Evolutionary conservation across 345 rosid genomes (phyloP), one percentile per base, ranked within the genome.

Genomic region (Eucalyptus pauciflora): DNA sequence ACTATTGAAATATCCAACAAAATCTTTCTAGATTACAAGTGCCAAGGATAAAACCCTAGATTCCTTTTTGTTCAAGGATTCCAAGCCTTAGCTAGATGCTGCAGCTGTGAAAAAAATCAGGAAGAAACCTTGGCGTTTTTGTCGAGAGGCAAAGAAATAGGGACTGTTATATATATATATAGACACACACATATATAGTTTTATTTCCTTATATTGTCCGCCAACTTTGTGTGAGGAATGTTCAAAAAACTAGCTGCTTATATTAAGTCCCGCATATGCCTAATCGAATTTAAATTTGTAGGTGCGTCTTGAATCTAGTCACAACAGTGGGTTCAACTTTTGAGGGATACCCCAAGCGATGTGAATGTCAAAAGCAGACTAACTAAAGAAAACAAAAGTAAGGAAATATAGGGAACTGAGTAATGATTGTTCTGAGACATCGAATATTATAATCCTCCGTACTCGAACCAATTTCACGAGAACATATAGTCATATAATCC

Each of bases 251-350:
- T 16, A 20, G 46, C 14, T 18, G 45, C 81, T 71, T 18, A 9
- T 33, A 33, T 33, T 71, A 33, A 17, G 25, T 33, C 81, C 22
- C 4, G 81, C 25, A 33, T 20, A 52, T 18, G 81, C 46, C 81
- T 33, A 33, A 71, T 71, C 81, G 81, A 71, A 71, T 71, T 71
- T 71, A 10, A 33, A 71, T 71, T 71, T 5, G 13, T 71, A 71
- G 45, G 24, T 24, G 64, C 60, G 62, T 48, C 87, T 45, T 43
- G 83, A 88, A 64, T 50, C 80, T 85, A 46, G 69, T 31, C 50
- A 46, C 69, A 58, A 14, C 89, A 86, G 90, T 60, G 92, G 93
- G 90, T 92, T 92, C 92, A 49, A 87, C 93, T 92, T 92, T 93
- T 91, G 22, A 92, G 91, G 88, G 89, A 87, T 81, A 37, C 46